Conservation (phyloP, 2,329 filamentous ascomycete species). For the Atkinsonella texensis region DNA sequence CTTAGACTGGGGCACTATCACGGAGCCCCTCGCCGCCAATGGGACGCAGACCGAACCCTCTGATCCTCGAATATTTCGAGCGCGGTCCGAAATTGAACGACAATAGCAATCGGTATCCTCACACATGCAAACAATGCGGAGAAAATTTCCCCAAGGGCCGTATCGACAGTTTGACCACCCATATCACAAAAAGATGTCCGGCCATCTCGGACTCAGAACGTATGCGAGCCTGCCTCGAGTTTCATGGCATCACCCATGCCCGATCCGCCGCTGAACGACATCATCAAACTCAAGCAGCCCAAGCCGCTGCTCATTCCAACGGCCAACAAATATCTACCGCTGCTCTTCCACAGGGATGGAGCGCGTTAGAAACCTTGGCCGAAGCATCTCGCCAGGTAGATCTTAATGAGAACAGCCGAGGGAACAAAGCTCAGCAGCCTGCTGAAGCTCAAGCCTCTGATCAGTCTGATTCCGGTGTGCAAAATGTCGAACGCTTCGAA, state of each 20-base stretch:
- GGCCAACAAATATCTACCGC: constrained; percentile 16
- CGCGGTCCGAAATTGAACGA: constrained; percentile 78
- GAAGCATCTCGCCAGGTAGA: constrained; percentile 78
- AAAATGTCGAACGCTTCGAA: constrained; percentile 31
- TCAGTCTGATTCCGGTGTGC: constrained; percentile 10
- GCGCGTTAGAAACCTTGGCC: constrained; percentile 73
- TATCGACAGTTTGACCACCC: constrained; percentile 68
- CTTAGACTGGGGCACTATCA: constrained; percentile 13
- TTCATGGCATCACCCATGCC: constrained; percentile 56
- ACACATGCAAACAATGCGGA: constrained; percentile 80
- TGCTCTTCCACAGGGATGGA: constrained; percentile 50
- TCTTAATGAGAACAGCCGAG: constrained; percentile 47
- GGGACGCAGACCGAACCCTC: constrained; percentile 72
- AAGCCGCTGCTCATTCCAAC: constrained; percentile 11
- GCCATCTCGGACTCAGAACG: constrained; percentile 64
- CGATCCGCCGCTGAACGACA: constrained; percentile 20
- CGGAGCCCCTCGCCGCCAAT: constrained; percentile 33
- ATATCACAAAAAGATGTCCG: constrained; percentile 79
- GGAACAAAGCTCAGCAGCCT: constrained; percentile 25
- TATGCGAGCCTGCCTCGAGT: constrained; percentile 59
- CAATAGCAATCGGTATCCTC: constrained; percentile 82
- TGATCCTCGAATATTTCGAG: constrained; percentile 82
- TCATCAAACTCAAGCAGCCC: constrained; percentile 8
- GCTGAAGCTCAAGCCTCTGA: constrained; percentile 18
- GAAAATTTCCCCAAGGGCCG: constrained; percentile 85